These are phyloP conservation scores for Pythium insidiosum DNA, from an alignment of 352 stramenopile species.

Conservation along the genomic window DNA sequence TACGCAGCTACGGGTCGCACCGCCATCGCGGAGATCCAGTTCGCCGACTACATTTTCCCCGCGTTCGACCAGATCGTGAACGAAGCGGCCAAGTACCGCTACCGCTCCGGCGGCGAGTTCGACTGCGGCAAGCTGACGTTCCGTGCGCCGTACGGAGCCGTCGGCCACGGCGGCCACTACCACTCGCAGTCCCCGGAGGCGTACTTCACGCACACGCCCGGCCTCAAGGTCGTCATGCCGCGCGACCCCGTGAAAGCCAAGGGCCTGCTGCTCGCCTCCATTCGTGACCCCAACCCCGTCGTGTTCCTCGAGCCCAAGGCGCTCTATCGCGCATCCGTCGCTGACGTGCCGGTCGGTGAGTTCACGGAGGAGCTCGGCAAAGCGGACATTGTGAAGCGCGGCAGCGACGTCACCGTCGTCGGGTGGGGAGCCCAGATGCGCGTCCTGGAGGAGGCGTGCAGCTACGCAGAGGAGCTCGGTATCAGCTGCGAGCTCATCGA, in stretches of 20 bases:
- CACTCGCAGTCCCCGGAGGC: conserved; percentile 95
- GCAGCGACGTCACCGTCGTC: conserved; percentile 94
- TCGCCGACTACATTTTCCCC: conserved; percentile 98
- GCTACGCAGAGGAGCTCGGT: conserved; percentile 86
- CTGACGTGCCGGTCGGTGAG: conserved; percentile 93
- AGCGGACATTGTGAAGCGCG: conserved; percentile 90
- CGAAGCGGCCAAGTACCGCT: conserved; percentile 97
- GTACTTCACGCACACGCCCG: conserved; percentile 96
- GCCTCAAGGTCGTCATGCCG: conserved; percentile 97
- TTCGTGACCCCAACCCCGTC: conserved; percentile 95
- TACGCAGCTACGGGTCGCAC: conserved; percentile 95
- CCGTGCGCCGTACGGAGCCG: conserved; percentile 92
- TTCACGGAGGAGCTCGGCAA: conserved; percentile 92
- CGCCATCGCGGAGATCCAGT: conserved; percentile 97
- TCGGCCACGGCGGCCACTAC: conserved; percentile 92
- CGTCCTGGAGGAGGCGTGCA: conserved; percentile 75
- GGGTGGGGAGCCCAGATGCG: conserved; percentile 91
- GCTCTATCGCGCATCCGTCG: conserved; percentile 95
- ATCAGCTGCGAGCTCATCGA: conserved; percentile 98
- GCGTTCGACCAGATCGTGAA: conserved; percentile 97
- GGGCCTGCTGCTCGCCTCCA: conserved; percentile 92
- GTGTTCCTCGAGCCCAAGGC: conserved; percentile 98
- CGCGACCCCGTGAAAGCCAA: conserved; percentile 93
- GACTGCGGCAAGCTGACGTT: conserved; percentile 96
- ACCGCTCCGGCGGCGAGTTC: conserved; percentile 97